phyloP scores from a whole-genome alignment of 169 alveolate genomes.

The Plasmodium ovale region DNA sequence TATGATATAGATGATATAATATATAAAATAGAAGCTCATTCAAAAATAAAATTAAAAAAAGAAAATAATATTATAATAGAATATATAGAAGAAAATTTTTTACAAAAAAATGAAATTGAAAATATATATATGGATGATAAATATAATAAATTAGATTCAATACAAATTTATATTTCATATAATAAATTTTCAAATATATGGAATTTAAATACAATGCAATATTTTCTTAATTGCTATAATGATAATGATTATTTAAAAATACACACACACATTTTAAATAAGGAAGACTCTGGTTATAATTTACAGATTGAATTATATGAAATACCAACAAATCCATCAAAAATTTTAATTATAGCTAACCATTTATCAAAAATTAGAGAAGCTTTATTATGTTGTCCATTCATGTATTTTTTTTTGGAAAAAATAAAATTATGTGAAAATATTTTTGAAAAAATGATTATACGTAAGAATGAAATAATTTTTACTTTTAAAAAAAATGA shows the following conservation, averaged over 20 bases:
- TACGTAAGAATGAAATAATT: constrained; percentile 64
- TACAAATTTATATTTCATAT: constrained; percentile 69
- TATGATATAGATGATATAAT: constrained; percentile 70
- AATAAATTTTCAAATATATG: constrained; percentile 42
- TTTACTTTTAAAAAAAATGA: constrained; percentile 27
- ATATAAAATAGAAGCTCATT: constrained; percentile 74
- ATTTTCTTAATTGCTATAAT: constrained; percentile 67
- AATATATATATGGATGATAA: constrained; percentile 33
- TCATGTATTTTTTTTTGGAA: constrained; percentile 65
- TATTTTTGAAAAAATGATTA: constrained; percentile 53
- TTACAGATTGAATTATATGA: constrained; percentile 71
- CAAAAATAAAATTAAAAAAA: constrained; percentile 59
- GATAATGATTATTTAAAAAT: constrained; percentile 53
- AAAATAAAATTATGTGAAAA: constrained; percentile 43
- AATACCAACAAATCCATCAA: constrained; percentile 44
- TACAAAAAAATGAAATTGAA: constrained; percentile 61
- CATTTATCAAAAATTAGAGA: constrained; percentile 75
- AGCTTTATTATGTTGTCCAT: constrained; percentile 68
- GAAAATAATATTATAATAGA: constrained; percentile 7
- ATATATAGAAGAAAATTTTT: constrained; percentile 39
- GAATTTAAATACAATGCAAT: constrained; percentile 65
- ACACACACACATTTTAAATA: constrained; percentile 63
- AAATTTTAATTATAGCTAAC: constrained; percentile 20
- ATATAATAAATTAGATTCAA: constrained; percentile 54
- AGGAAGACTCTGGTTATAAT: constrained; percentile 70